These are phyloP conservation scores for Neurospora sublineolata DNA, from an alignment of 495 filamentous ascomycete species.

Conservation along the genomic window DNA sequence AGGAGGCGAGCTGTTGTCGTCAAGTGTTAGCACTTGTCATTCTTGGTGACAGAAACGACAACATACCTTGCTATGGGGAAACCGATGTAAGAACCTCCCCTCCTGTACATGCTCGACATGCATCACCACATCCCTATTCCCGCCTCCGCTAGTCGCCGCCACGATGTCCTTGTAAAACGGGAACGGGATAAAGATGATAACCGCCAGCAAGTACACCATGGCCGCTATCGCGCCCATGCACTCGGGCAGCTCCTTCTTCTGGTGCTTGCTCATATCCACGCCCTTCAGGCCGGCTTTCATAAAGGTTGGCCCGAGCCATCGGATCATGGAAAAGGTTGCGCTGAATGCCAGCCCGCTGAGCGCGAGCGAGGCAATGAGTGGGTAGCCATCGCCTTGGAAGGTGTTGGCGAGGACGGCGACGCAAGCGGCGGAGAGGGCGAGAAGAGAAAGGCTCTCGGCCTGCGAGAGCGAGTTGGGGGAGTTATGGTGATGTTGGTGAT, in stretches of 20 bases:
- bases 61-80: slow-evolving; percentile 77
- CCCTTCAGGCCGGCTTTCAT: slow-evolving; percentile 84
- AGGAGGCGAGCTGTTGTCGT: slow-evolving; percentile 66
- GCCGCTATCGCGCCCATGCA: slow-evolving; percentile 97
- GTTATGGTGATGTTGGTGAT: background rate
- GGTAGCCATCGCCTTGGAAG: slow-evolving; percentile 70
- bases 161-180: slow-evolving; percentile 98
- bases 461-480: slow-evolving; percentile 40
- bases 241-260: slow-evolving; percentile 67
- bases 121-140: slow-evolving; percentile 75
- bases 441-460: slow-evolving; percentile 59
- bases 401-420: slow-evolving; percentile 68
- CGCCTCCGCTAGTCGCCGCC: slow-evolving; percentile 86
- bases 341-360: slow-evolving; percentile 78
- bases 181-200: slow-evolving; percentile 91
- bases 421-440: slow-evolving; percentile 56
- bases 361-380: slow-evolving; percentile 76
- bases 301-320: slow-evolving; percentile 90
- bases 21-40: background rate
- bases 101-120: slow-evolving; percentile 54
- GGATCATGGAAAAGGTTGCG: slow-evolving; percentile 67
- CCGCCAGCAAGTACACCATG: slow-evolving; percentile 73
- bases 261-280: slow-evolving; percentile 73
- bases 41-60: no score
- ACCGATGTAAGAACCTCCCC: slow-evolving; percentile 74